Evolutionary conservation across 1,139 yeast genomes (phyloP), one percentile per base, ranked within the genome.

Genomic region (Scheffersomyces titani): DNA sequence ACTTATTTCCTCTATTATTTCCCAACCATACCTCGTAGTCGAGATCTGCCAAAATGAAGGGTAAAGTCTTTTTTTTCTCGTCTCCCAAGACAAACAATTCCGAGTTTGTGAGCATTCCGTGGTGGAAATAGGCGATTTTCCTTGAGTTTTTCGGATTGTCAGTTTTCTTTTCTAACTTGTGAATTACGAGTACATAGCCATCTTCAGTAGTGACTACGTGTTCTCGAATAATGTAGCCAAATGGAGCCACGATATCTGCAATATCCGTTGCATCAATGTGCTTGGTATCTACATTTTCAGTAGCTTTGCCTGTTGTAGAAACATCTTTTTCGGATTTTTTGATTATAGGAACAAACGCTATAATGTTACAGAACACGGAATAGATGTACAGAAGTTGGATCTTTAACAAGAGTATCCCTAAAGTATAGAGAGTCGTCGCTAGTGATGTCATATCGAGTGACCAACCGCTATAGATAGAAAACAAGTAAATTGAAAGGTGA

Each of bases 151-250:
- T 46, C 24, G 53, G 54, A 24, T 30, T 19, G 6, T 19, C 49
- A 44, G 51, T 55, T 5, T 59, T 60, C 19, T 51, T 57, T 50
- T 61, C 65, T 13, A 72, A 68, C 61, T 79, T 74, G 61, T 75
- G 84, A n/a, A 74, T 63, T 1, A 79, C 77, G 36, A 80, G 62
- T 3, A 80, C 62, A 61, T 80, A 80, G 2, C 77, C 80, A 58
- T 80, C 84, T 54, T 67, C 66, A 5, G 84, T 77, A 52, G 82
- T 81, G 3, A 88, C 89, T 13, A 88, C 84, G 62, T 90, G 96
- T 66, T 90, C 94, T 63, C 90, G 87, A 5, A 86, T 82, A 19
- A 77, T 76, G 61, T 88, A 88, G 1, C 90, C 93, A 61, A 82
- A 86, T 1, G 83, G 69, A 4, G 72, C 76, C 50, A 90, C 90